phyloP scores from a whole-genome alignment of 805 yeast genomes.

The Candida berthetii region DNA sequence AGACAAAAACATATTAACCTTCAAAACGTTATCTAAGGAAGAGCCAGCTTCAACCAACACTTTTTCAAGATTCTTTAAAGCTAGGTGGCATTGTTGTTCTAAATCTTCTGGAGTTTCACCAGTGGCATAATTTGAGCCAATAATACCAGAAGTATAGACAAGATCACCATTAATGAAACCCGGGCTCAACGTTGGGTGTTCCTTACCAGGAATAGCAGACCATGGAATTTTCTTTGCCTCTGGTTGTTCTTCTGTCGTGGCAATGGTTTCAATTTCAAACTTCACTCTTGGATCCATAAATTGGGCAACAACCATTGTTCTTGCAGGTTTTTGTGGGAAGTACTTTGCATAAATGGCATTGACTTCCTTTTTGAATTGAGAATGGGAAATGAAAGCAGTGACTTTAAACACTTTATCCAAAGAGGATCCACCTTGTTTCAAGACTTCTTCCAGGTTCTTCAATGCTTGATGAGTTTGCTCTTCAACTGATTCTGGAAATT shows the following conservation, averaged over 20 bases:
- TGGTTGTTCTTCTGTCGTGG: not conserved
- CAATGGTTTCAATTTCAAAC: not conserved
- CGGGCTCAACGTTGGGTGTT: slow-evolving; percentile 1
- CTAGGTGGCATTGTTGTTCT: slow-evolving; percentile 33
- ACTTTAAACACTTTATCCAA: slow-evolving; percentile 37
- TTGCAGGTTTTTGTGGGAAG: slow-evolving; percentile 38
- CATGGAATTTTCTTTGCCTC: slow-evolving; percentile 19
- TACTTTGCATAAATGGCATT: slow-evolving; percentile 34
- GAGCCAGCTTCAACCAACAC: slow-evolving; percentile 35
- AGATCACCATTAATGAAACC: slow-evolving; percentile 26
- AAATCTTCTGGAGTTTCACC: slow-evolving; percentile 33
- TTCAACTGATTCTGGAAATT: slow-evolving; percentile 30
- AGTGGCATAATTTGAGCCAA: slow-evolving; percentile 31
- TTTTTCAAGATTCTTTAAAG: slow-evolving; percentile 32
- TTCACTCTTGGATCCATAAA: slow-evolving; percentile 17
- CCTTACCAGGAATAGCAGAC: slow-evolving; percentile 18
- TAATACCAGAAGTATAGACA: slow-evolving; percentile 36
- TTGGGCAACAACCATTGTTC: slow-evolving; percentile 33
- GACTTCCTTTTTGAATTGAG: slow-evolving; percentile 28
- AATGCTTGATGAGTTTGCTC: slow-evolving; percentile 37
- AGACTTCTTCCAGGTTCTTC: slow-evolving; percentile 28
- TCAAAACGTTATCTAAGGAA: slow-evolving; percentile 32
- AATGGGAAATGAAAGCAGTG: slow-evolving; percentile 34
- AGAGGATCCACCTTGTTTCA: slow-evolving; percentile 34
- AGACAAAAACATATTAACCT: slow-evolving; percentile 37